A percentile compares a stretch with the other conserved stretches of the same genome.
phyloP scores from a whole-genome alignment of 2,329 filamentous ascomycete species.

The Aureobasidium namibiae region DNA sequence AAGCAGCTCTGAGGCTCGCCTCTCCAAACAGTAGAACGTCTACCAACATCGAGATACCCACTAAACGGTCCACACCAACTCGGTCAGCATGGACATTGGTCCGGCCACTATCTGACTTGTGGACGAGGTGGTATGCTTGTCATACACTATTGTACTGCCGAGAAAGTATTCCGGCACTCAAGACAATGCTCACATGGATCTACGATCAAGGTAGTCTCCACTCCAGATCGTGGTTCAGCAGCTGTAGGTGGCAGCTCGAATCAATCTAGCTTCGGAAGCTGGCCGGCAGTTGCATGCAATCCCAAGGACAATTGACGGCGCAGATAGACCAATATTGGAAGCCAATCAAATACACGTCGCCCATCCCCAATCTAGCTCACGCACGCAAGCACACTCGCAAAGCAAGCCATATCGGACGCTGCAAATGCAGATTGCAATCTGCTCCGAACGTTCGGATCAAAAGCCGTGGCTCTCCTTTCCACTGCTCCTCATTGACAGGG shows the following conservation, averaged over 20 bases:
- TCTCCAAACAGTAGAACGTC: slow-evolving; percentile 5
- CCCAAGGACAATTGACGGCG: neutral
- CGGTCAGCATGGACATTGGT: neutral
- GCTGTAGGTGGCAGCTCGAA: neutral
- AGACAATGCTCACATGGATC: neutral
- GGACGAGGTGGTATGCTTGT: neutral
- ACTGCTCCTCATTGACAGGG: neutral
- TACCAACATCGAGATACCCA: neutral
- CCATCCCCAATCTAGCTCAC: neutral
- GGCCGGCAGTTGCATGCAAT: neutral
- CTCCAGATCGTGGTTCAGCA: neutral
- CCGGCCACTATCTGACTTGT: neutral
- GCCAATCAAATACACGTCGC: neutral
- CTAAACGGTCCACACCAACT: neutral
- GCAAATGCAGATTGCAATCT: neutral
- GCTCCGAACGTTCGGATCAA: neutral
- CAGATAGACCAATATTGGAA: neutral
- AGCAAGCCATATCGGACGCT: neutral
- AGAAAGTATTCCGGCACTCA: too few species aligned
- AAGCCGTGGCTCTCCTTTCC: neutral
- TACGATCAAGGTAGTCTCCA: neutral
- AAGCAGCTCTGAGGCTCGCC: slow-evolving; percentile 1
- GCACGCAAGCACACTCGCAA: too few species aligned
- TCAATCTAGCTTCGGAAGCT: neutral
- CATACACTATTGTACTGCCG: neutral